Evolutionary conservation across 1,284 basidiomycete species (phyloP).

Genomic region (Dichomitus squalens): DNA sequence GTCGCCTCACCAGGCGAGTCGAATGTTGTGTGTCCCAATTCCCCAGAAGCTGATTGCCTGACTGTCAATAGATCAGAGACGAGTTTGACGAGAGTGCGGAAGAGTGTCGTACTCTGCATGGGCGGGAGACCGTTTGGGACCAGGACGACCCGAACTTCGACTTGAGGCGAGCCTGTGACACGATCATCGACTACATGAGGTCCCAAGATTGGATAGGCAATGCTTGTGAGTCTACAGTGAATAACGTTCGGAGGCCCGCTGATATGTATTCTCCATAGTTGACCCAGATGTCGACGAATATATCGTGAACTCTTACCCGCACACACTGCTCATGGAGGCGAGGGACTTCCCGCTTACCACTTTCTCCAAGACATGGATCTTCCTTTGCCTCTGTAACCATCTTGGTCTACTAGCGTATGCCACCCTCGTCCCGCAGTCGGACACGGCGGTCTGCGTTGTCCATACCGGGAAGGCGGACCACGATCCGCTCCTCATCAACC

Average conservation of each 20-base stretch:
- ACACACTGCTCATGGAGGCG: neutral
- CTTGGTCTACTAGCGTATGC: slow-evolving; percentile 54
- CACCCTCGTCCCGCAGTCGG: slow-evolving; percentile 22
- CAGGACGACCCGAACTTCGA: slow-evolving; percentile 22
- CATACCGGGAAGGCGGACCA: neutral
- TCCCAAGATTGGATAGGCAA: neutral
- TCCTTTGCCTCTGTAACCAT: slow-evolving; percentile 51
- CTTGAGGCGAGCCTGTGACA: slow-evolving; percentile 8
- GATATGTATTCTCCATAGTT: neutral
- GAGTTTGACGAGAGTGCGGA: slow-evolving; percentile 42
- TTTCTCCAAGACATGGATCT: slow-evolving; percentile 61
- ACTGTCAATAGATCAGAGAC: slow-evolving; percentile 35
- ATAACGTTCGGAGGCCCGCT: slow-evolving; percentile 8
- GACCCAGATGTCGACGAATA: neutral
- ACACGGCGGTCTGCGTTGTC: slow-evolving; percentile 4
- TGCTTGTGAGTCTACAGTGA: slow-evolving; percentile 11
- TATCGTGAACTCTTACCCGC: slow-evolving; percentile 4
- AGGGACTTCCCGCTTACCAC: slow-evolving; percentile 24
- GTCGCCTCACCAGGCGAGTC: slow-evolving; percentile 44
- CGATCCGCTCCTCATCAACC: slow-evolving; percentile 1
- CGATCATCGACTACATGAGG: neutral
- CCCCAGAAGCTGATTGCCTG: neutral
- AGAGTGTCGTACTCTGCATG: slow-evolving; percentile 30
- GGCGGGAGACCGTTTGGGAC: slow-evolving; percentile 9
- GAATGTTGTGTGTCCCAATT: neutral